Percentiles rank a stretch among this genome's conserved stretches.
Conservation (phyloP, 2,329 filamentous ascomycete genomes). For the Cladorrhinum sp. region DNA sequence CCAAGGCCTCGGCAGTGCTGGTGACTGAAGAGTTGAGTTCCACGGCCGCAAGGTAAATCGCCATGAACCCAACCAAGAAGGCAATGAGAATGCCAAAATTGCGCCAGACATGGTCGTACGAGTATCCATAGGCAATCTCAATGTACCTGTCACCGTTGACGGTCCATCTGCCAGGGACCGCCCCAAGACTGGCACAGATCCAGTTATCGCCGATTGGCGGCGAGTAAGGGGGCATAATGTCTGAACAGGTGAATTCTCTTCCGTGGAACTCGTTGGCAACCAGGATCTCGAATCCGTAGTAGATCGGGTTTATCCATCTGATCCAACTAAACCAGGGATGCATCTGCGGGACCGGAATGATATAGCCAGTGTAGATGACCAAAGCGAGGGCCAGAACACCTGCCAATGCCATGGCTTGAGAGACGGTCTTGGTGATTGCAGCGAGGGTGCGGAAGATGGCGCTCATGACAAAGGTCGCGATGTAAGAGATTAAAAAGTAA, state of each 20-base stretch:
- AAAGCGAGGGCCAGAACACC: slow-evolving; percentile 58
- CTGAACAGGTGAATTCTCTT: slow-evolving; percentile 54
- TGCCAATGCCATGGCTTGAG: slow-evolving; percentile 53
- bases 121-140: slow-evolving; percentile 53
- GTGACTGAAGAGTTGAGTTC: slow-evolving; percentile 63
- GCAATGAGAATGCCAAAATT: slow-evolving; percentile 67
- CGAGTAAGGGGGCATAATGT: slow-evolving; percentile 46
- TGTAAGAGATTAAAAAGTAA: slow-evolving; percentile 68
- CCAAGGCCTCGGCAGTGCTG: slow-evolving; percentile 66
- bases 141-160: slow-evolving; percentile 64
- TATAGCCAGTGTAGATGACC: slow-evolving; percentile 60
- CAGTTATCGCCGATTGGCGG: slow-evolving; percentile 44
- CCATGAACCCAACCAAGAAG: slow-evolving; percentile 63
- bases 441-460: slow-evolving; percentile 74
- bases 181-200: slow-evolving; percentile 53
- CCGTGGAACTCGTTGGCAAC: slow-evolving; percentile 64
- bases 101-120: slow-evolving; percentile 58
- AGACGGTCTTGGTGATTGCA: slow-evolving; percentile 63
- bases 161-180: slow-evolving; percentile 49
- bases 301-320: slow-evolving; percentile 69
- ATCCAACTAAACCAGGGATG: slow-evolving; percentile 74
- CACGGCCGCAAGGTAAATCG: slow-evolving; percentile 59
- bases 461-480: slow-evolving; percentile 68
- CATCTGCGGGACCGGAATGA: slow-evolving; percentile 55
- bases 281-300: slow-evolving; percentile 58